These are phyloP conservation scores for Boletus rubescentipes DNA, from an alignment of 768 basidiomycete genomes.

Conservation along the genomic window DNA sequence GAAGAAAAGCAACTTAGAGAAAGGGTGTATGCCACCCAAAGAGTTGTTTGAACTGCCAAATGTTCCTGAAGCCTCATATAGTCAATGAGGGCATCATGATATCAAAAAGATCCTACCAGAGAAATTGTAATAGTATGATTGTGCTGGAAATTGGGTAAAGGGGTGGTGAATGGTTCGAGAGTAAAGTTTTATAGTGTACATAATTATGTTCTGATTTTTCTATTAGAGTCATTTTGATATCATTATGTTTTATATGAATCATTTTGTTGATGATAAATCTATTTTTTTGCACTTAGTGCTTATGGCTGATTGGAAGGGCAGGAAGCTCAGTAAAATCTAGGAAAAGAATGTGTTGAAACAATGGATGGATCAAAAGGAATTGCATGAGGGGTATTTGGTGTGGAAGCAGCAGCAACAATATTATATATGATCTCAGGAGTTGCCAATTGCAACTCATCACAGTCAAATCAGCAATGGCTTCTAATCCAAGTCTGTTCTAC, in stretches of 20 bases:
- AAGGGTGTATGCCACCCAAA: slow-evolving; percentile 69
- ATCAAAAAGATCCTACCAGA: too few species aligned
- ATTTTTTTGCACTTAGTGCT: too few species aligned
- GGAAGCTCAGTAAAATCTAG: slow-evolving; percentile 79
- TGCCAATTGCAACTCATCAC: slow-evolving; percentile 69
- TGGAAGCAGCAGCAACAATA: slow-evolving; percentile 38
- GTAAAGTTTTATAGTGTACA: too few species aligned
- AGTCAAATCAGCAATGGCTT: slow-evolving; percentile 66
- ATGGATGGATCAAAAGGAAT: slow-evolving; percentile 67
- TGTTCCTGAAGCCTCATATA: slow-evolving; percentile 67
- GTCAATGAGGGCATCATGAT: too few species aligned
- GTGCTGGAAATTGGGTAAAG: too few species aligned
- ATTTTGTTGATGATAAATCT: too few species aligned
- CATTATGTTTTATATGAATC: too few species aligned
- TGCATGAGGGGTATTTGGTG: slow-evolving; percentile 74
- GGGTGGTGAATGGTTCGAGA: too few species aligned
- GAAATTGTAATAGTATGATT: too few species aligned
- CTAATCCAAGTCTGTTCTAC: slow-evolving; percentile 75
- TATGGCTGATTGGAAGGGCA: slow-evolving; percentile 75
- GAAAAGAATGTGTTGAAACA: slow-evolving; percentile 78
- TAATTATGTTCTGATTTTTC: too few species aligned
- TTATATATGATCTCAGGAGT: slow-evolving; percentile 11
- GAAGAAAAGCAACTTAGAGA: slow-evolving; percentile 82
- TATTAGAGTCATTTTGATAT: too few species aligned
- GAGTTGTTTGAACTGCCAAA: slow-evolving; percentile 87